These are phyloP conservation scores for Nicotiana paniculata DNA, from an alignment of 257 asterid genomes.

Conservation along the genomic window DNA sequence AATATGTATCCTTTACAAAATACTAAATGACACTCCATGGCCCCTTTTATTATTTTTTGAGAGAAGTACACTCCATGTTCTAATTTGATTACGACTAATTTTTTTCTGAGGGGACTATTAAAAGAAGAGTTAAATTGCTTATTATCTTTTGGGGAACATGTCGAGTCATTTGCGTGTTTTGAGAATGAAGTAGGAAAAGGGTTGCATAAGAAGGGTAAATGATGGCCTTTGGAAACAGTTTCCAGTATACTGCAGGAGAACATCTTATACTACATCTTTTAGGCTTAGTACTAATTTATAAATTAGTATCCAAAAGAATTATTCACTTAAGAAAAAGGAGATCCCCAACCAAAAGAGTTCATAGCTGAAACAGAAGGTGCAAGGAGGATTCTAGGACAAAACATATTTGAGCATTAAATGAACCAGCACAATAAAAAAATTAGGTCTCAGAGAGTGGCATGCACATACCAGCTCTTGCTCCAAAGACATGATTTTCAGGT, in stretches of 20 bases:
- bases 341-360: neutral
- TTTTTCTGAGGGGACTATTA: neutral
- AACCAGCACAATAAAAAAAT: neutral
- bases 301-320: neutral
- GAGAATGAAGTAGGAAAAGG: neutral
- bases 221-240: neutral
- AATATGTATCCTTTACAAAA: neutral
- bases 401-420: neutral
- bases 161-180: neutral
- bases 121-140: neutral
- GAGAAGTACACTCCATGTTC: neutral
- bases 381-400: neutral
- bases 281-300: neutral
- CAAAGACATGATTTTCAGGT: slow-evolving; percentile 30
- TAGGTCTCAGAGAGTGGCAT: neutral
- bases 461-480: slow-evolving; percentile 54
- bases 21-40: neutral
- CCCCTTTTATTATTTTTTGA: neutral
- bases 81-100: neutral
- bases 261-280: neutral
- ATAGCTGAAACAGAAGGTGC: neutral
- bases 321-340: neutral
- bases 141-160: neutral
- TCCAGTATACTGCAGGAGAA: neutral
- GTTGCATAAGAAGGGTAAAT: neutral